Evolutionary conservation across 2,329 filamentous ascomycete species (phyloP), one percentile per base, ranked within the genome.

Genomic region (Thelonectria rubi): DNA sequence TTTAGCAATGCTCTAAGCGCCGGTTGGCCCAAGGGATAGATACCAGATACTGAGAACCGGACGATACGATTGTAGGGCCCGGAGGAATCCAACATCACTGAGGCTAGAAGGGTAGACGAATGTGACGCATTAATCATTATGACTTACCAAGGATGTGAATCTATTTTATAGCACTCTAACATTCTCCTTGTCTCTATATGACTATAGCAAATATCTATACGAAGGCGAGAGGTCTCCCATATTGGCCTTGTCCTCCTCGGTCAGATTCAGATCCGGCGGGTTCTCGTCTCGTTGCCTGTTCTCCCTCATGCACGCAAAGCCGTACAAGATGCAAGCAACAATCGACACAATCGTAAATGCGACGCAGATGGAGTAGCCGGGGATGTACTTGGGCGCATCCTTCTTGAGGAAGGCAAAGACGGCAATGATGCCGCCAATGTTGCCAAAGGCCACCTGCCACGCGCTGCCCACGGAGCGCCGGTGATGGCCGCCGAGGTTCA

Each of bases 371-470:
- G 84, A 84, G 77, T 95, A 96, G 0, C 93, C 94, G 1, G 84
- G 87, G 7, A 80, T 84, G 76, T 90, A 97, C 47, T 77, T 74
- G 1, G 91, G 92, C 2, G 85, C 85, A 73, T 97, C 92, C 54
- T 80, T 84, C 21, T 78, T 73, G 17, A 91, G 72, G 75, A 92
- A 93, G 1, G 86, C 80, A 76, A 88, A 93, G 0, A 91, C 92
- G 12, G 91, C 84, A 63, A 94, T 89, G 71, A 94, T 93, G 24
- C 91, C 91, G 43, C 91, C 91, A 39, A 93, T 87, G 70, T 93
- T 94, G 11, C 91, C 91, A 66, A 93, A 92, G 0, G 89, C 89
- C 45, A 94, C 82, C 74, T 93, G 91, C 89, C 89, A 93, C 1
- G 89, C 91, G 9, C 86, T 86, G 12, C 91, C 91, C 15, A 93